phyloP scores from a whole-genome alignment of 2,329 filamentous ascomycete genomes.

The Stemphylium vesicarium region DNA sequence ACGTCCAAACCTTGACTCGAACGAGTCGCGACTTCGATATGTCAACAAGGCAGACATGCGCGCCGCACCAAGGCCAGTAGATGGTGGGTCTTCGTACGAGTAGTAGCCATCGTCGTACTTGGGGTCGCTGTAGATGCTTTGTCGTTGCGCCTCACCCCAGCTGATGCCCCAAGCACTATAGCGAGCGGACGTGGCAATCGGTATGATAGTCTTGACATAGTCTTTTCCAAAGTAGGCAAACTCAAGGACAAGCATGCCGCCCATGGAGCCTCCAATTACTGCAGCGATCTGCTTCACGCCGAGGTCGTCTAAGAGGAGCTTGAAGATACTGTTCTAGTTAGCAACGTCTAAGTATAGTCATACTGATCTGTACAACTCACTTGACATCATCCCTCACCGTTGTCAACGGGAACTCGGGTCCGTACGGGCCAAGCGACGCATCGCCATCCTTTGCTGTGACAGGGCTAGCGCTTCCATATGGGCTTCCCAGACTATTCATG shows the following conservation, averaged over 20 bases:
- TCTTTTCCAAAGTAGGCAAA: slow-evolving; percentile 90
- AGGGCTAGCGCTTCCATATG: slow-evolving; percentile 85
- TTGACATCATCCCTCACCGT: slow-evolving; percentile 96
- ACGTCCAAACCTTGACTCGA: slow-evolving; percentile 91
- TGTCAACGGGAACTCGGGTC: slow-evolving; percentile 93
- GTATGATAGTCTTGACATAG: slow-evolving; percentile 80
- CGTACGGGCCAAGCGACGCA: slow-evolving; percentile 75
- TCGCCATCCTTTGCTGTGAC: slow-evolving; percentile 89
- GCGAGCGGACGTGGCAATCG: slow-evolving; percentile 82
- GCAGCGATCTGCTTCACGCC: slow-evolving; percentile 79
- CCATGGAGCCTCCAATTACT: slow-evolving; percentile 83
- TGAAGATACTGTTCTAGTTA: slow-evolving; percentile 68
- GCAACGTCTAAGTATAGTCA: not conserved
- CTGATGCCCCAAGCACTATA: slow-evolving; percentile 92
- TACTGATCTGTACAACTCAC: slow-evolving; percentile 58
- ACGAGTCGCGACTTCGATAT: slow-evolving; percentile 95
- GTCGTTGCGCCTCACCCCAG: slow-evolving; percentile 86
- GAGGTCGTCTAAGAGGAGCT: slow-evolving; percentile 77
- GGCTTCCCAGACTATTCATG: slow-evolving; percentile 84
- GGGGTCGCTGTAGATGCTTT: slow-evolving; percentile 96
- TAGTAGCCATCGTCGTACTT: slow-evolving; percentile 99
- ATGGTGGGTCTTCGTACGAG: slow-evolving; percentile 81
- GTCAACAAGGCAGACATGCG: slow-evolving; percentile 97
- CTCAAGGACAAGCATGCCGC: slow-evolving; percentile 88
- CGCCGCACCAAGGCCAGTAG: slow-evolving; percentile 86